Base-by-base conservation (phyloP, 345 rosid species). In the Angophora floribunda region DNA sequence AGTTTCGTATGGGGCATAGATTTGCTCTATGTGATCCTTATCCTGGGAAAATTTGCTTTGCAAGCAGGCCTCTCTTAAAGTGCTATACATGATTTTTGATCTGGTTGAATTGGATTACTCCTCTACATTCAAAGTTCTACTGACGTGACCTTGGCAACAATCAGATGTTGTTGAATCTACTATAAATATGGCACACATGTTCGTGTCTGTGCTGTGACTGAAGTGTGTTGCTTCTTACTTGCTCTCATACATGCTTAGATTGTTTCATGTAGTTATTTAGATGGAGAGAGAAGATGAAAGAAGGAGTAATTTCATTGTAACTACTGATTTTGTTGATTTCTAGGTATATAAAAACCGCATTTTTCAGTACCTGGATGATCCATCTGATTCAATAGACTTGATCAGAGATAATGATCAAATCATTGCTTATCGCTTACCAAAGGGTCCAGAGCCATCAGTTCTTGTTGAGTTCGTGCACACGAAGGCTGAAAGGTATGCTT, bases 381-480 rank as follows among this genome's bases (percentile, higher is more conserved):
- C 94, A 88, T 87, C 91, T 85, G 96, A 93, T 86, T 93, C 93
- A 14, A 90, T 95, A 87, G 91, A 91, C 87, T 93, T 94, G 92
- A 94, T 95, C 86, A 94, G 96, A 92, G 96, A 95, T 92, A 91
- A 90, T 67, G 97, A 95, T 86, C 91, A 85, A 44, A 91, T 95
- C 59, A 95, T 94, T 86, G 96, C 96, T 85, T 94, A 94, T 91
- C 91, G 96, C 44, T 91, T 95, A 67, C 93, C 91, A 52, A 94
- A 94, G 91, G 91, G 86, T 85, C 84, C 86, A n/a, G 93, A 92
- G 88, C 86, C 88, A 63, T 86, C 85, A 45, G 91, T 94, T 47
- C 89, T 94, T 87, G 89, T 94, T 61, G 93, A 94, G 52, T 95
- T 94, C 90, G 89, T 90, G 88, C 95, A 95, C 86, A 88, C 87